Evolutionary conservation across 257 asterid genomes (phyloP), one percentile per base, ranked within the genome.

Genomic region (Prunella vulgaris): DNA sequence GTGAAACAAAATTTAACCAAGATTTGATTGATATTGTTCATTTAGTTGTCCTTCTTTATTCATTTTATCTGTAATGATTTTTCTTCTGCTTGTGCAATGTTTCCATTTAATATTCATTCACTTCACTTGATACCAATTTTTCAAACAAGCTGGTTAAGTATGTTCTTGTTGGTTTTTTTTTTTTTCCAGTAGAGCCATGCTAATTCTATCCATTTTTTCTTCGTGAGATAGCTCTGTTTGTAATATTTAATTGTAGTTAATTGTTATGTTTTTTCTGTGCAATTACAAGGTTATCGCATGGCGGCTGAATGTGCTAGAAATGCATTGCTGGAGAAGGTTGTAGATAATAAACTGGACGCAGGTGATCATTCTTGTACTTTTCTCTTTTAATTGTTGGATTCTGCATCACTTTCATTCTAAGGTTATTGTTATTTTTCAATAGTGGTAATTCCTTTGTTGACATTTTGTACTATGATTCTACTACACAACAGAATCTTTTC

Each of bases 271-370:
- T 28, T 38, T n/a, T 21, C n/a, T 13, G 8, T 48, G 38, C 27
- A 21, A 64, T 46, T 18, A 21, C 56, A 78, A 90, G 97, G 97
- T 46, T 90, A 78, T 60, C 97, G 97, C n/a, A 84, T 90, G 95
- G 97, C 97, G 49, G 79, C 92, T 61, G 97, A 90, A 68, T 86
- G 88, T 77, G 95, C 97, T 13, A 87, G 89, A 70, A 79, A 74
- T 73, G 93, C 92, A 17, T 77, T 90, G 77, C 76, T 86, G 76
- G 89, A 87, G 80, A 90, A 80, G 80, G 97, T 79, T 22, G 85
- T 87, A 10, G 97, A 90, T 71, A 87, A 90, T 57, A 90, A 86
- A 76, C 78, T 76, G 58, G 93, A 90, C 76, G 80, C 85, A 81
- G 95, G 96, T 87, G 74, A 49, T 48, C 32, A 56, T 63, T 64